phyloP scores from a whole-genome alignment of 1,284 basidiomycete species.

The Acaromyces ingoldii region DNA sequence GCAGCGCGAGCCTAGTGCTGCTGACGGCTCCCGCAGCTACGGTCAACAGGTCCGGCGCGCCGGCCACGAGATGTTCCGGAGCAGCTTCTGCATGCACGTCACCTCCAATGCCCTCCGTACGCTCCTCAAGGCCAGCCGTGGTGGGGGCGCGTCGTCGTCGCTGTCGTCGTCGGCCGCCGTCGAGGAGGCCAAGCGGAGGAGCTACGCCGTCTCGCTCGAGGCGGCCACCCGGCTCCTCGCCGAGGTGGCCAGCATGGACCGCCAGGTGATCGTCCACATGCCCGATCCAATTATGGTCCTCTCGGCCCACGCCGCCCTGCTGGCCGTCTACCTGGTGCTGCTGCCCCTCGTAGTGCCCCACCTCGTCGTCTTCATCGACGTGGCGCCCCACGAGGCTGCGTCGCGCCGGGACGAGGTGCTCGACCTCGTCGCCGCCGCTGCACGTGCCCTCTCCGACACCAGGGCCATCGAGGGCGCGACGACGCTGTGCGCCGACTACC shows the following conservation, averaged over 20 bases:
- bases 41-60: slow-evolving; percentile 15
- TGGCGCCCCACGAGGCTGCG: no score
- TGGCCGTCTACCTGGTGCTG: slow-evolving; percentile 20
- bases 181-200: slow-evolving; percentile 24
- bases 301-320: slow-evolving; percentile 25
- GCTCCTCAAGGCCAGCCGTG: background rate
- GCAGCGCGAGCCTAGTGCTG: background rate
- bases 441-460: slow-evolving; percentile 7
- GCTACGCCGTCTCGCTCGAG: slow-evolving; percentile 28
- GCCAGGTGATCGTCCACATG: slow-evolving; percentile 19
- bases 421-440: slow-evolving; percentile 17
- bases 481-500: no score
- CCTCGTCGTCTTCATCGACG: no score
- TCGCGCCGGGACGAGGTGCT: no score
- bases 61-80: slow-evolving; percentile 22
- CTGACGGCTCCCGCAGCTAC: slow-evolving; percentile 9
- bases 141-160: background rate
- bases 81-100: slow-evolving; percentile 29
- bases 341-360: background rate
- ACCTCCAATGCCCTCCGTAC: slow-evolving; percentile 24
- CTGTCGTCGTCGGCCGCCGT: slow-evolving; percentile 14
- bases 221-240: slow-evolving; percentile 22
- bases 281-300: slow-evolving; percentile 34
- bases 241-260: slow-evolving; percentile 19
- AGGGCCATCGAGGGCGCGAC: no score